Evolutionary conservation across 805 yeast species (phyloP), one percentile per base, ranked within the genome.

Genomic region (Scheffersomyces coipomensis): DNA sequence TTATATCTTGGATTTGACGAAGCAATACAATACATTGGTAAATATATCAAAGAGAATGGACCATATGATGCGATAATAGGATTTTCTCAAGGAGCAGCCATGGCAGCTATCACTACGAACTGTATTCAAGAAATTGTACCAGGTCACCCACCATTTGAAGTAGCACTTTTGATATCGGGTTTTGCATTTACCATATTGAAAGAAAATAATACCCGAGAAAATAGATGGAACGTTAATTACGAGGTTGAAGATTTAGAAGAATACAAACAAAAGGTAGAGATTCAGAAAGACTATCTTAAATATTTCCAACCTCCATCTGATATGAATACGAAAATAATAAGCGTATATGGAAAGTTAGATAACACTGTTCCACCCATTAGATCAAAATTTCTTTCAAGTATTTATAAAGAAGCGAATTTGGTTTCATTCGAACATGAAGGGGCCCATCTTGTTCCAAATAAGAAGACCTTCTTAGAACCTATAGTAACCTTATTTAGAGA

Each of bases 1-100:
- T 29, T 19, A 11, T 58, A 64, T 37, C 38, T 44, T 8, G 71
- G 71, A 4, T 56, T 61, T 21, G 53, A 58, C 7, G 55, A 54
- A 16, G 45, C 69, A 1, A 37, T 64, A 19, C 37, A 55, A 5
- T 56, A 50, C 35, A 45, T 66, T 16, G 42, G 50, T 21, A 39
- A 55, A 1, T 52, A 68, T 39, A 56, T 69, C 29, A 48, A 50
- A 27, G 35, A 51, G 33, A 49, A 68, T 40, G 75, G 75, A 7
- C 75, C 75, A 1, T 68, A 62, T 45, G 64, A 65, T 34, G 74
- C 73, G 0, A 52, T 69, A 17, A 48, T 69, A 25, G 75, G 74
- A 3, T 69, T 68, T 38, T 62, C 70, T 19, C 75, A 69, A 45
- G 75, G 75, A 22, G 72, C 71, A 2, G 64, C 67, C 7, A 57